A percentile compares a stretch with the other conserved stretches of the same genome.
phyloP scores from a whole-genome alignment of 345 rosid species.

The Aegle marmelos region DNA sequence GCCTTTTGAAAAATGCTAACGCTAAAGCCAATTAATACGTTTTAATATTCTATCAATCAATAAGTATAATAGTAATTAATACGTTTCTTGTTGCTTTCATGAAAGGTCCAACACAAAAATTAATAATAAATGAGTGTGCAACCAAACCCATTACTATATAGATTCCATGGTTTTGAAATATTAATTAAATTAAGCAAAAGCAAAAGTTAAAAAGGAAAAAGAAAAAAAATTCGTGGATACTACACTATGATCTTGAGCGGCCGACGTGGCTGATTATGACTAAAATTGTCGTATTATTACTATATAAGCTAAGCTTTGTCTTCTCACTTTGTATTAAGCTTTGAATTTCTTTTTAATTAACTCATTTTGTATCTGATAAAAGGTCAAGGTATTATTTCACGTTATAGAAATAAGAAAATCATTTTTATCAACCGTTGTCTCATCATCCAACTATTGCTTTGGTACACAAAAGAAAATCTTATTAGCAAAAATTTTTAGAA shows the following conservation, averaged over 20 bases:
- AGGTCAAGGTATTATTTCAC: neutral
- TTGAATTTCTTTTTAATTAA: neutral
- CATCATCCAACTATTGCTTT: slow-evolving; percentile 14
- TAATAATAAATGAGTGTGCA: neutral
- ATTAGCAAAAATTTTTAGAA: neutral
- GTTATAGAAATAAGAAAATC: slow-evolving; percentile 4
- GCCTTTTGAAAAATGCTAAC: slow-evolving; percentile 16
- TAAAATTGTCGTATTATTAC: slow-evolving; percentile 20
- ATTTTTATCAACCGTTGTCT: slow-evolving; percentile 11
- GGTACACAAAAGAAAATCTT: neutral
- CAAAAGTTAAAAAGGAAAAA: neutral
- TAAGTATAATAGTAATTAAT: neutral
- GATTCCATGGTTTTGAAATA: slow-evolving; percentile 19
- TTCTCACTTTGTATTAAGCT: slow-evolving; percentile 4
- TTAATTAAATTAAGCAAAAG: slow-evolving; percentile 22
- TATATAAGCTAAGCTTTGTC: slow-evolving; percentile 13
- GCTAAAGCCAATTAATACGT: slow-evolving; percentile 21
- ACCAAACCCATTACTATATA: slow-evolving; percentile 26
- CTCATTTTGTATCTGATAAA: neutral
- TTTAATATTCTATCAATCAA: slow-evolving; percentile 12
- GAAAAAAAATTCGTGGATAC: slow-evolving; percentile 5
- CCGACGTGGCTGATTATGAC: slow-evolving; percentile 26
- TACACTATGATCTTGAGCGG: slow-evolving; percentile 23
- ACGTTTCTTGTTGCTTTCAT: slow-evolving; percentile 24
- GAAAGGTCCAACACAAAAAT: slow-evolving; percentile 11